A percentile compares a stretch with the other conserved stretches of the same genome.
phyloP scores from a whole-genome alignment of 495 filamentous ascomycete genomes.

The Talaromyces nanjingensis region DNA sequence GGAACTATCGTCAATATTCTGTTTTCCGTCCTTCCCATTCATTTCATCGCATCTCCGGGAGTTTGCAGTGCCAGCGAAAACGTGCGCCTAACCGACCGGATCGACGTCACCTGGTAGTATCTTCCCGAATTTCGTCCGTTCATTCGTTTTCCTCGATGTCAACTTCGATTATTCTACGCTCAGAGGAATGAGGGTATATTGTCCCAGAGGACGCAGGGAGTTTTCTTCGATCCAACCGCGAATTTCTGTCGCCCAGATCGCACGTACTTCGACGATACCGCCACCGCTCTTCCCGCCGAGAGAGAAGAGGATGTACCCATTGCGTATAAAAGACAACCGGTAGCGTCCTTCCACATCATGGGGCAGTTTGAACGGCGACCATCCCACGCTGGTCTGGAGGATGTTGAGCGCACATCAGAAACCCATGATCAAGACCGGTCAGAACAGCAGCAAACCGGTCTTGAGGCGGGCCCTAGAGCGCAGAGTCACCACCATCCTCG shows the following conservation, averaged over 20 bases:
- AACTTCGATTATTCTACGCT: not conserved
- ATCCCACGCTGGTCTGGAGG: conserved; percentile 16
- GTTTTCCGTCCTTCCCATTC: not conserved
- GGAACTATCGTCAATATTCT: not conserved
- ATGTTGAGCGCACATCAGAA: conserved; percentile 2
- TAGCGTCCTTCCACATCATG: conserved; percentile 9
- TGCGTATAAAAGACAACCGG: not conserved
- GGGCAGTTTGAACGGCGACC: conserved; percentile 21
- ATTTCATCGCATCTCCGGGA: not conserved
- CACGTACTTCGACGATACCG: not conserved
- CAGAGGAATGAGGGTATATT: conserved; percentile 8
- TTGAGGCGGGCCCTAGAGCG: conserved; percentile 19
- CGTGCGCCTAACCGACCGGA: conserved; percentile 2
- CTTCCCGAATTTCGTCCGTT: conserved; percentile 4
- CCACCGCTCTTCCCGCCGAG: not conserved
- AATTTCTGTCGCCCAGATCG: not conserved
- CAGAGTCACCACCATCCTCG: conserved; percentile 14
- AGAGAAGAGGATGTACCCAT: conserved; percentile 4
- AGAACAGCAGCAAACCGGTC: conserved; percentile 13
- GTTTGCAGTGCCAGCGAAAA: not conserved
- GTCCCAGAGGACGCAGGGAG: not conserved
- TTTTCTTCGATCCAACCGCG: not conserved
- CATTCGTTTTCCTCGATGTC: not conserved
- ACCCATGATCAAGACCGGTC: not conserved
- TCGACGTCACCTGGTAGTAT: conserved; percentile 3